Conservation (phyloP, 768 basidiomycete genomes). For the Russula olivacea region DNA sequence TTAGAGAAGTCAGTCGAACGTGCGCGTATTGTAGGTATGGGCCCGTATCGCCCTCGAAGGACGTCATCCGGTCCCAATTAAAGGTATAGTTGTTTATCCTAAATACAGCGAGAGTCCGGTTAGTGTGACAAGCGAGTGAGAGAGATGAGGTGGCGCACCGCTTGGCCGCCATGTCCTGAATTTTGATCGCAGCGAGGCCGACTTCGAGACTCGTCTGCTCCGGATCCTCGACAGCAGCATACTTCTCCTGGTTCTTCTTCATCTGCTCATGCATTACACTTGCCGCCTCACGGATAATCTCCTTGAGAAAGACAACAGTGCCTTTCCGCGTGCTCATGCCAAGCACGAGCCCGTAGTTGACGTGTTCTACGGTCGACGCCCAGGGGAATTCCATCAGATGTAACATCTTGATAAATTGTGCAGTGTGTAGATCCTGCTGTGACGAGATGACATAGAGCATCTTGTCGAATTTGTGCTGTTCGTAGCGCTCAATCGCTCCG, state of each 20-base stretch:
- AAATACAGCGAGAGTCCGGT: not conserved
- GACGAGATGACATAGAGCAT: slow-evolving; percentile 93
- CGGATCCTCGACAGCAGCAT: slow-evolving; percentile 81
- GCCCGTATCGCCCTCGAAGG: slow-evolving; percentile 94
- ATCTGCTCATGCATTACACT: slow-evolving; percentile 95
- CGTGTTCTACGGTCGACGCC: slow-evolving; percentile 76
- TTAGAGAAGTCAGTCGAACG: slow-evolving; percentile 85
- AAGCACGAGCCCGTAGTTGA: slow-evolving; percentile 87
- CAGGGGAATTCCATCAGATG: slow-evolving; percentile 85
- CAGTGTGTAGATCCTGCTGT: slow-evolving; percentile 80
- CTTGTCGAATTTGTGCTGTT: slow-evolving; percentile 84
- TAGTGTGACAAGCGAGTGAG: not conserved
- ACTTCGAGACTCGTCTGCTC: slow-evolving; percentile 72
- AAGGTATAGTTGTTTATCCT: slow-evolving; percentile 97
- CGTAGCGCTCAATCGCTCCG: slow-evolving; percentile 86
- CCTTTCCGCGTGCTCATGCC: slow-evolving; percentile 96
- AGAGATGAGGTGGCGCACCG: slow-evolving; percentile 44
- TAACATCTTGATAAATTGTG: slow-evolving; percentile 92
- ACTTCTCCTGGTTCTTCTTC: slow-evolving; percentile 91
- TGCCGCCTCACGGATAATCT: slow-evolving; percentile 85
- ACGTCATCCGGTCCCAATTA: slow-evolving; percentile 90
- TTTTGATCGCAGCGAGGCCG: slow-evolving; percentile 93
- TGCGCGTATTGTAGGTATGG: slow-evolving; percentile 97
- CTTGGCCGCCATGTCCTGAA: slow-evolving; percentile 95
- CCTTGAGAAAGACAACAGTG: slow-evolving; percentile 90